Percentiles rank a stretch among this genome's conserved stretches.
Evolutionary conservation across 169 alveolate species (phyloP).

Genomic region (Plasmodium coatneyi): DNA sequence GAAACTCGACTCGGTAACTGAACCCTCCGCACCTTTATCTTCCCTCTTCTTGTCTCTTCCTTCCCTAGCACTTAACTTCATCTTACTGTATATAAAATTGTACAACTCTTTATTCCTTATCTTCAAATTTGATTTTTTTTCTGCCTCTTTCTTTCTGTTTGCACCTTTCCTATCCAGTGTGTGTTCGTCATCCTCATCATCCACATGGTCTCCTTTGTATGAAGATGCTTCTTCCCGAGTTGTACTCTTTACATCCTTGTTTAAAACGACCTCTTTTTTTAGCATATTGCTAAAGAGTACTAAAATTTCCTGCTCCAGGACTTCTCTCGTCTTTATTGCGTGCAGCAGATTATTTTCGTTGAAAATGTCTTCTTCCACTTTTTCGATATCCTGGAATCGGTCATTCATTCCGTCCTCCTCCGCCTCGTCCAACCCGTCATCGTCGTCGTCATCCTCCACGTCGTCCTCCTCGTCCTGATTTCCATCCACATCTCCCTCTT

Average conservation of each 20-base stretch:
- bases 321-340: slow-evolving; percentile 49
- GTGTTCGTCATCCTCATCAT: not conserved
- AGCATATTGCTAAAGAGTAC: slow-evolving; percentile 52
- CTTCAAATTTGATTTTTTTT: slow-evolving; percentile 7
- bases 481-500: not conserved
- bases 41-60: not conserved
- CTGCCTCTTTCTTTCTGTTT: not conserved
- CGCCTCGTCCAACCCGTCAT: slow-evolving; percentile 2
- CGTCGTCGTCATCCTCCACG: not conserved
- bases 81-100: slow-evolving; percentile 39
- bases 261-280: slow-evolving; percentile 34
- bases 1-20: not conserved
- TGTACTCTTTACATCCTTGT: slow-evolving; percentile 18
- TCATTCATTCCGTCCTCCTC: not conserved
- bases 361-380: slow-evolving; percentile 39
- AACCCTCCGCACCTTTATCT: not conserved
- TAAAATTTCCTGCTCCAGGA: slow-evolving; percentile 41
- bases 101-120: slow-evolving; percentile 39
- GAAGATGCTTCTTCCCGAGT: not conserved
- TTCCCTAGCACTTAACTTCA: slow-evolving; percentile 3
- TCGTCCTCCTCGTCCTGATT: not conserved
- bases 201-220: not conserved
- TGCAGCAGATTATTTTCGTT: slow-evolving; percentile 38
- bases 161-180: not conserved
- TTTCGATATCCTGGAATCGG: not conserved